Evolutionary conservation across 495 filamentous ascomycete species (phyloP).

Genomic region (Hypomontagnella submonticulosa): DNA sequence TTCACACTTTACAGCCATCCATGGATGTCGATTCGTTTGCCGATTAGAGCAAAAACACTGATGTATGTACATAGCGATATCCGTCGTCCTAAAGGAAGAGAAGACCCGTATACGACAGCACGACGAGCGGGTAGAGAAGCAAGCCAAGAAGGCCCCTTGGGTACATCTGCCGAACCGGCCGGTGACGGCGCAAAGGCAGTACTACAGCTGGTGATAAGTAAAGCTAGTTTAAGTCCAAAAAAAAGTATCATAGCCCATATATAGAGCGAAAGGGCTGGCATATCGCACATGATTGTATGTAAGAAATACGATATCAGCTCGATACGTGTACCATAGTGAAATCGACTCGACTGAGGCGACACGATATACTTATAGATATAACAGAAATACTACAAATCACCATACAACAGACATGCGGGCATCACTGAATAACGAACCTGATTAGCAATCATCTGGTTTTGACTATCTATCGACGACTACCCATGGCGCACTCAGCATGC

Average conservation of each 20-base stretch:
- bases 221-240: neutral
- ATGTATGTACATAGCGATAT: conserved; percentile 64
- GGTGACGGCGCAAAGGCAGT: conserved; percentile 81
- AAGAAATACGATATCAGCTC: conserved; percentile 24
- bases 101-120: conserved; percentile 83
- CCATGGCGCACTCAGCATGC: neutral
- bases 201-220: conserved; percentile 80
- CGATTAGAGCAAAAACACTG: neutral
- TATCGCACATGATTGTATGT: conserved; percentile 15
- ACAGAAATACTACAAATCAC: neutral
- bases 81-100: conserved; percentile 90
- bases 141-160: conserved; percentile 79
- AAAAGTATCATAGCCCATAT: neutral
- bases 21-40: too few relatives aligned
- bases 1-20: neutral
- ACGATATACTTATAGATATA: conserved; percentile 1
- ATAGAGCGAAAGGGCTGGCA: neutral
- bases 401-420: neutral
- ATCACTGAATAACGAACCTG: neutral
- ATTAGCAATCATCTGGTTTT: neutral
- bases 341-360: conserved; percentile 14
- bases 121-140: conserved; percentile 77
- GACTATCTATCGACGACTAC: conserved; percentile 1
- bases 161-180: conserved; percentile 83
- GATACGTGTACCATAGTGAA: conserved; percentile 35